These are phyloP conservation scores for Oryza australiensis DNA, from an alignment of 176 grass and related monocot genomes.

Conservation along the genomic window DNA sequence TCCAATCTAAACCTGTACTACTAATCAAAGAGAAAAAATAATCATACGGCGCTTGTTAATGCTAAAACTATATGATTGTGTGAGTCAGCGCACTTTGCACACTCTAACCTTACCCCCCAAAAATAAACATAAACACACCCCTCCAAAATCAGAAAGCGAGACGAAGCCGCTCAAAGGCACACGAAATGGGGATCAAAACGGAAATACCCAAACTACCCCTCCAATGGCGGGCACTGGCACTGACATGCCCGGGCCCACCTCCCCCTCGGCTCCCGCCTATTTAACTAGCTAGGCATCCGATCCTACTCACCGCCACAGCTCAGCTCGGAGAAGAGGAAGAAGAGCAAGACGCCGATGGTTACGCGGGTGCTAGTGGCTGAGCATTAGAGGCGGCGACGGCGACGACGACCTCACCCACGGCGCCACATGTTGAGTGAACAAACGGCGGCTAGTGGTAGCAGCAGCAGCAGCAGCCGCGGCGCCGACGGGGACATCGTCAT, in stretches of 20 bases:
- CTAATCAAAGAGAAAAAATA: neutral
- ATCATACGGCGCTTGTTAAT: neutral
- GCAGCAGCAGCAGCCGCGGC: neutral
- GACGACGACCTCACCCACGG: neutral
- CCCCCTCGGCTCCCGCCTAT: conserved; percentile 11
- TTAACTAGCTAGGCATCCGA: conserved; percentile 28
- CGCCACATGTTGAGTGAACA: conserved; percentile 63
- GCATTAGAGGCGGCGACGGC: neutral
- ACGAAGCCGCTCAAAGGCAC: conserved; percentile 22
- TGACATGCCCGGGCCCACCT: neutral
- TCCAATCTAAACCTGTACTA: neutral
- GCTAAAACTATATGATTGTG: neutral
- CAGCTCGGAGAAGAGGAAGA: neutral
- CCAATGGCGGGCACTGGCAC: conserved; percentile 20
- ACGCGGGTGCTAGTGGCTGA: conserved; percentile 17
- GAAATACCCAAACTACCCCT: conserved; percentile 14
- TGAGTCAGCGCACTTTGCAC: conserved; percentile 35
- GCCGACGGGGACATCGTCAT: conserved; percentile 19
- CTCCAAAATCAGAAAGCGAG: conserved; percentile 31
- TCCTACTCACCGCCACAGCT: conserved; percentile 18
- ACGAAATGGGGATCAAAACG: neutral
- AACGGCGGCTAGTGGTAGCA: conserved; percentile 29
- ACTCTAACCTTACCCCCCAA: conserved; percentile 22
- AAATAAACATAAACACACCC: conserved; percentile 26
- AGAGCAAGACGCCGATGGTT: conserved; percentile 30